Percentiles rank a stretch among this genome's conserved stretches.
Evolutionary conservation across 169 alveolate genomes (phyloP).

Genomic region (Plasmodium vivax): DNA sequence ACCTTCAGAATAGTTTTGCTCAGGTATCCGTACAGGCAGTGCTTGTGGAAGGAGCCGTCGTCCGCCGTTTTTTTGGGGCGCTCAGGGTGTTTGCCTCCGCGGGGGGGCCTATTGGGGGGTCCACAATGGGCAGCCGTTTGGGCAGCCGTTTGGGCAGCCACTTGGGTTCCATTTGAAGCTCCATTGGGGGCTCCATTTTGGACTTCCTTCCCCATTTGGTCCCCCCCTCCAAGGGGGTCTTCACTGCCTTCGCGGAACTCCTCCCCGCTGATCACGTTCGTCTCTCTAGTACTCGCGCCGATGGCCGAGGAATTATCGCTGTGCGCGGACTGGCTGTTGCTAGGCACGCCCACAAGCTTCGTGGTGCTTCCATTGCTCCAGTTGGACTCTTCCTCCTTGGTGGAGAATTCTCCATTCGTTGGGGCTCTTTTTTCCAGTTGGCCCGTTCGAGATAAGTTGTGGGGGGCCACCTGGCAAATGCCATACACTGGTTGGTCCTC

Average conservation of each 20-base stretch:
- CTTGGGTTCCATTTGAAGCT: not conserved
- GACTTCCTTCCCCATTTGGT: not conserved
- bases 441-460: not conserved
- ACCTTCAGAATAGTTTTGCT: conserved; percentile 38
- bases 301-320: not conserved
- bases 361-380: not conserved
- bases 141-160: not conserved
- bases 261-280: not conserved
- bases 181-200: not conserved
- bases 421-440: not conserved
- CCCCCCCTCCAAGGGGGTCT: not conserved
- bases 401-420: not conserved
- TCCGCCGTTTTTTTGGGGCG: conserved; percentile 10
- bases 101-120: not conserved
- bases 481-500: not conserved
- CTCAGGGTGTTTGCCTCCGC: not conserved
- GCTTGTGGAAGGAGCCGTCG: not conserved
- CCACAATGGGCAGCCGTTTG: no score
- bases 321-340: not conserved
- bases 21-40: conserved; percentile 37
- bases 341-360: not conserved
- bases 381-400: not conserved
- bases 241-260: not conserved
- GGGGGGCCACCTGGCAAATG: not conserved
- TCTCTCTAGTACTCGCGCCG: not conserved